Evolutionary conservation across 2,329 filamentous ascomycete species (phyloP), one percentile per base, ranked within the genome.

Genomic region (Claviceps purpurea): DNA sequence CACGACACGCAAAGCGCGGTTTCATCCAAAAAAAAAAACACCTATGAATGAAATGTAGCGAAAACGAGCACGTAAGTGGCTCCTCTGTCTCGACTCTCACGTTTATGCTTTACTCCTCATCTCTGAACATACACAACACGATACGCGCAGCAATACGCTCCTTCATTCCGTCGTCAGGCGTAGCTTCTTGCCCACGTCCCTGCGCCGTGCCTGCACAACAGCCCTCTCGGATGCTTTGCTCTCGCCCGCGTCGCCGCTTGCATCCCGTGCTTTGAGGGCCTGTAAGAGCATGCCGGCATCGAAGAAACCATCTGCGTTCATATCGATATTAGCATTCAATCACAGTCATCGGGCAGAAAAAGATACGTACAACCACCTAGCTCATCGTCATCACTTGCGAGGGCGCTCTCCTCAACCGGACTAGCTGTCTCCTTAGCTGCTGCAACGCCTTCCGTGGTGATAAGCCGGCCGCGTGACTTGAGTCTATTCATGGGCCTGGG

Each of bases 261-360:
- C 75, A 16, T 77, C 76, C 49, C 84, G 78, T 2, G 84, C 84
- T 64, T 90, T 90, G 53, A 95, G 79, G 1, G 89, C 89, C 65
- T 94, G 87, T 24, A 93, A 75, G 5, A 96, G 78, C 89, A 96
- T 95, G 14, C 91, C 91, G 0, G 91, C 89, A 65, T 97, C 91
- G 70, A 97, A 97, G 74, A 97, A 96, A 37, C 91, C 91, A 73
- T 96, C 90, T 95, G 64, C 16, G 44, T n/a, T 30, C 8, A 56
- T 49, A 52, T 48, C 50, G 10, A 57, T 41, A 54, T 67, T 60
- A 67, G 69, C 60, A 8, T 43, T 2, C 11, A 26, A 40, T 24
- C 5, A 41, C 39, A 16, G 11, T 26, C n/a, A 44, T 8, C 7
- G 14, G 5, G 10, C 5, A 14, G 11, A 42, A 40, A 20, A 39